A percentile compares a stretch with the other conserved stretches of the same genome.
Evolutionary conservation across 2,329 filamentous ascomycete genomes (phyloP).

Genomic region (Myriosclerotinia curreyana): DNA sequence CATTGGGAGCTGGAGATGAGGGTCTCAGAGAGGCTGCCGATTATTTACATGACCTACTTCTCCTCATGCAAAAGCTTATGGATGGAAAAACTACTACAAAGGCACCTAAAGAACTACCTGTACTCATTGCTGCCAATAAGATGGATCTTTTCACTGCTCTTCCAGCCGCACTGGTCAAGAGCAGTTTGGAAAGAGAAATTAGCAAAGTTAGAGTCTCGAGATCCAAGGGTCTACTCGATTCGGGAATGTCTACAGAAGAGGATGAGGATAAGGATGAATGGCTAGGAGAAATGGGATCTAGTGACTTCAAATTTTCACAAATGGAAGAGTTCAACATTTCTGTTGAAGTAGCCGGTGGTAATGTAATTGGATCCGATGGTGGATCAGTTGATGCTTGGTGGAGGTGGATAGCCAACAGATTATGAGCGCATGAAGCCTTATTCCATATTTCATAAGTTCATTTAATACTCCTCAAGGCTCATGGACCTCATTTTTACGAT

Average conservation of each 20-base stretch:
- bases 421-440: conserved; percentile 46
- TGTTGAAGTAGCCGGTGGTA: conserved; percentile 75
- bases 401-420: conserved; percentile 77
- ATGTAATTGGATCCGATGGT: conserved; percentile 58
- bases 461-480: neutral
- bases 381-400: conserved; percentile 83
- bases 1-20: conserved; percentile 54
- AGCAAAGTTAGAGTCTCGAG: conserved; percentile 71
- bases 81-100: conserved; percentile 54
- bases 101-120: conserved; percentile 58
- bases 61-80: conserved; percentile 73
- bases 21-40: conserved; percentile 69
- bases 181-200: conserved; percentile 76
- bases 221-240: conserved; percentile 79
- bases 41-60: conserved; percentile 87
- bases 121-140: conserved; percentile 92
- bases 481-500: neutral
- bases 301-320: conserved; percentile 74
- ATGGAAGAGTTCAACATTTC: conserved; percentile 80
- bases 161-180: conserved; percentile 71
- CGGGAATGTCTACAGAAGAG: conserved; percentile 61
- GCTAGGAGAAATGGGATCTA: conserved; percentile 76
- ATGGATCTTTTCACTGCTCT: conserved; percentile 91
- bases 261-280: conserved; percentile 75
- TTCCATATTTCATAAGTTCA: neutral